Evolutionary conservation across 2,329 filamentous ascomycete species (phyloP).

Genomic region (Talaromyces sp.): DNA sequence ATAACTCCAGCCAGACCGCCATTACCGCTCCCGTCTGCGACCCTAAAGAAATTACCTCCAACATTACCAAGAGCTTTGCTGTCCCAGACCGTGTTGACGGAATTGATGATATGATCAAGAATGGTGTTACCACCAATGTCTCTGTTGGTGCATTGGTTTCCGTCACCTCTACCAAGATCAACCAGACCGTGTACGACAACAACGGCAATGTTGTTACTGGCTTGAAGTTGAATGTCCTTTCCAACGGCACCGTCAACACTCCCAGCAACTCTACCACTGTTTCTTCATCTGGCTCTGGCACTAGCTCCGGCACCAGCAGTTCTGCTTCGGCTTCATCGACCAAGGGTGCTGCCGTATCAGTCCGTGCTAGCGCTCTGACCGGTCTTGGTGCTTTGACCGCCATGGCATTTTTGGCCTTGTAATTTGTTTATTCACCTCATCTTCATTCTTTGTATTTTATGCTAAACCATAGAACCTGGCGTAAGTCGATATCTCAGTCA

Average conservation of each 20-base stretch:
- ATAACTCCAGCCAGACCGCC: slow-evolving; percentile 56
- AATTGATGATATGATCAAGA: slow-evolving; percentile 68
- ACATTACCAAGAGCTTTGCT: slow-evolving; percentile 76
- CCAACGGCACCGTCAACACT: slow-evolving; percentile 53
- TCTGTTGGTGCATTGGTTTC: slow-evolving; percentile 59
- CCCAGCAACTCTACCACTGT: slow-evolving; percentile 45
- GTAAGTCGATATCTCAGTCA: not conserved
- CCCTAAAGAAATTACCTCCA: slow-evolving; percentile 62
- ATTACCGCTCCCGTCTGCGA: slow-evolving; percentile 63
- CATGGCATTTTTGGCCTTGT: slow-evolving; percentile 16
- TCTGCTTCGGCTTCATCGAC: slow-evolving; percentile 20
- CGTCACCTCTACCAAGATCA: slow-evolving; percentile 56
- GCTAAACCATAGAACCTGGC: not conserved
- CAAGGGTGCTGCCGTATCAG: slow-evolving; percentile 17
- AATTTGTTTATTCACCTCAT: slow-evolving; percentile 7
- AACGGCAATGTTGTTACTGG: slow-evolving; percentile 59
- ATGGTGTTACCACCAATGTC: slow-evolving; percentile 66
- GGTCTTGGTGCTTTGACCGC: slow-evolving; percentile 15
- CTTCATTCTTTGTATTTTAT: not conserved
- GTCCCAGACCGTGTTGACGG: slow-evolving; percentile 67
- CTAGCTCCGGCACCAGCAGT: slow-evolving; percentile 23
- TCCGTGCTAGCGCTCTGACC: slow-evolving; percentile 14
- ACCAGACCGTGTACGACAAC: slow-evolving; percentile 55
- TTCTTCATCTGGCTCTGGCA: slow-evolving; percentile 7
- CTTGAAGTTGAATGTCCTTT: slow-evolving; percentile 57